Base-by-base conservation (phyloP, 257 asterid genomes). In the Phtheirospermum japonicum region DNA sequence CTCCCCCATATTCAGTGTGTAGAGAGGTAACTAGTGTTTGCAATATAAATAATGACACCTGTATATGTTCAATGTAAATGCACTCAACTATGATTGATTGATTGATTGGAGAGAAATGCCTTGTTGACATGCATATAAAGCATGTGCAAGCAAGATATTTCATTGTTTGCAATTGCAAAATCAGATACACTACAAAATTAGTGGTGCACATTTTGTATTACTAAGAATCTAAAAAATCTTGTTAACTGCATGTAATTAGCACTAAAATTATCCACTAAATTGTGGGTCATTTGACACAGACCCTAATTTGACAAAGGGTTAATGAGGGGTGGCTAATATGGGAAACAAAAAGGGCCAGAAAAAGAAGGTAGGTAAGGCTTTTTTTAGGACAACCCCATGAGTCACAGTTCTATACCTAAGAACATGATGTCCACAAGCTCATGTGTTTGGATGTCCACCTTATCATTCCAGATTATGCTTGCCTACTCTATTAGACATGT, bases 391-490 rank as follows among this genome's bases (percentile, higher is more conserved):
- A 74, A 69, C 62, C 86, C 82, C 85, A 79, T 75, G 63, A 81
- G 73, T 64, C 80, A 64, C 30, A 73, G 69, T 73, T 73, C 37
- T 63, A 31, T 77, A 84, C 95, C 97, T 81, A 82, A 78, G 78
- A 91, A 89, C 94, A 84, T 84, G 94, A 74, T 54, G 13, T 71
- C 79, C 88, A 82, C 77, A 58, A 73, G 68, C 75, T 17, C 59
- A 55, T 75, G 78, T 77, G 82, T 80, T n/a, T 80, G 89, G 80
- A 77, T 65, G 73, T 74, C 1, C 89, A 75, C 78, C 76, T 72
- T 68, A 67, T 69, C 61, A 63, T 74, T 77, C 57, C 67, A 32
- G 67, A 70, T 78, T 70, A 77, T 40, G 13, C 70, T 63, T 72
- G 83, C 85, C 75, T 63, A 73, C 57, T 73, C 69, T 65, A 26